Base-by-base conservation (phyloP, 1,284 basidiomycete genomes). In the Sparassis latifolia region DNA sequence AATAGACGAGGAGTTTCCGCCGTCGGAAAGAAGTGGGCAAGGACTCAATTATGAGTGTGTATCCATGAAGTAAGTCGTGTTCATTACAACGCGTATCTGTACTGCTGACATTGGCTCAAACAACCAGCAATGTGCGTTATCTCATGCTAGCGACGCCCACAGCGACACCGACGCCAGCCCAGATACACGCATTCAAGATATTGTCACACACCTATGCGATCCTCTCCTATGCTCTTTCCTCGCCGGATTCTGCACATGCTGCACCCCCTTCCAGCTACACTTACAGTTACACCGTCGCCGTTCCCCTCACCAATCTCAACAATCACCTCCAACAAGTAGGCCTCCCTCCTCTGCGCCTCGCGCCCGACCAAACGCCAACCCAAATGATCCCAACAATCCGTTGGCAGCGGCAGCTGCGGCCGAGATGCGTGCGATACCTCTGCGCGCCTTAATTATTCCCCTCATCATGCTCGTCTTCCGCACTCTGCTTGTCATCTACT, bases 191-290 rank as follows among this genome's bases (percentile, higher is more conserved):
- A 2, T 67, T 90, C 46, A 74, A 78, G 51, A 75, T 89, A 12
- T 74, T 91, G n/a, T 77, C 80, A 6, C 75, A 78, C 62, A 89
- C 89, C 10, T 87, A 89, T 61, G 72, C 80, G 5, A 64, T 82
- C 38, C 66, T 80, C 20, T 69, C 69, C 45, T 56, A 65, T 41
- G 58, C 64, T 0, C 49, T 59, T 39, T 58, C 59, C 5, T 37
- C 42, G 66, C 5, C 59, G 54, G 20, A 20, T 31, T 43, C 43
- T 65, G 74, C 42, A 56, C 74, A 58, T 5, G 27, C 51, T 33
- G 12, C 48, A 12, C 31, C 48, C 10, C 35, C 12, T 7, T 20
- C 30, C 12, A 33, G 7, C 44, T 28, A 33, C 29, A 33, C 32
- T 20, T 46, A 52, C 57, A 54, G 58, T 64, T 29, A 55, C 60